These are phyloP conservation scores for Fusarium ramigenum DNA, from an alignment of 2,329 filamentous ascomycete species.

Conservation along the genomic window DNA sequence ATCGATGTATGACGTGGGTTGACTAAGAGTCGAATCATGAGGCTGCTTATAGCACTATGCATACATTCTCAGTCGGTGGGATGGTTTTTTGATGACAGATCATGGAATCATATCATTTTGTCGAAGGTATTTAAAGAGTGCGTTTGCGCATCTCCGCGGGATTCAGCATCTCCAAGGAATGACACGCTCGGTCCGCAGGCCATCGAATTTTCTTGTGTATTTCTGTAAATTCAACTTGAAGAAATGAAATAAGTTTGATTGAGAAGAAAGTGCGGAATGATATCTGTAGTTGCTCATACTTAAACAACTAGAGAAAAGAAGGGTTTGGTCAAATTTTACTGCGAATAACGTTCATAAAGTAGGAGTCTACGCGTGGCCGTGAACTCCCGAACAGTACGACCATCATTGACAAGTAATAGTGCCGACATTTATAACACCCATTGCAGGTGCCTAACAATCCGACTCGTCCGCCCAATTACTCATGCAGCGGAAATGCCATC, in stretches of 20 bases:
- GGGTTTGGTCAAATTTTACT: neutral
- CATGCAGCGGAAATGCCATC: neutral
- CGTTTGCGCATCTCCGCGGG: slow-evolving; percentile 24
- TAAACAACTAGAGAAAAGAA: fast-evolving
- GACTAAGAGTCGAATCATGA: slow-evolving; percentile 1
- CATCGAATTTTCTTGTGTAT: neutral
- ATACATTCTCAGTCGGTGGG: neutral
- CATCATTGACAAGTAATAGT: neutral
- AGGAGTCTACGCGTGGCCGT: neutral
- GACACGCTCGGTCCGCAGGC: neutral
- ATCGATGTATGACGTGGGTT: neutral
- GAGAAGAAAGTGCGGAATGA: fast-evolving
- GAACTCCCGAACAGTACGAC: neutral
- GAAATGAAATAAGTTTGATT: neutral
- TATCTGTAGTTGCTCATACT: neutral
- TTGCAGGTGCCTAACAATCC: neutral
- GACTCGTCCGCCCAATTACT: neutral
- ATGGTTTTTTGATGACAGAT: slow-evolving; percentile 7
- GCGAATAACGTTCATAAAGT: neutral
- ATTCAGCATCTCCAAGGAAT: slow-evolving; percentile 8
- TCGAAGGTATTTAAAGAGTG: neutral
- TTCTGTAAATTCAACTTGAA: no score
- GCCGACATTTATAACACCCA: slow-evolving; percentile 3
- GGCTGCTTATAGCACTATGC: neutral
- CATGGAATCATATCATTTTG: slow-evolving; percentile 21